Evolutionary conservation across 2,329 filamentous ascomycete species (phyloP).

Genomic region (Alternaria sp.): DNA sequence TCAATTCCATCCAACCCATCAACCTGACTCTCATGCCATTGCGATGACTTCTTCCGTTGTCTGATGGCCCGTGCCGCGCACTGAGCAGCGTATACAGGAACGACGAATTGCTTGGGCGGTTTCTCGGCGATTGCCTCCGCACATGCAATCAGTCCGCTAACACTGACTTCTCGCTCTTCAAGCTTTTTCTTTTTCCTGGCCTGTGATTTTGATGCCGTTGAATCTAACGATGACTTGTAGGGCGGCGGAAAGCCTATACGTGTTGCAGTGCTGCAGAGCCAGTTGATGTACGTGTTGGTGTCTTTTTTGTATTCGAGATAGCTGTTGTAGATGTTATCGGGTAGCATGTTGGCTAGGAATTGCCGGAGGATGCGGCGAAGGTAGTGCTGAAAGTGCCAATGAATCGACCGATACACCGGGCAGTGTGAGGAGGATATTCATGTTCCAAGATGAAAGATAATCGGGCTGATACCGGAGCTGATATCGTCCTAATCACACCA

Average conservation of each 20-base stretch:
- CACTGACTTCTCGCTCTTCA: neutral
- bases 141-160: neutral
- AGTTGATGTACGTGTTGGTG: neutral
- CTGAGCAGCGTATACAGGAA: neutral
- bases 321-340: neutral
- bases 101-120: neutral
- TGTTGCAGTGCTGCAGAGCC: neutral
- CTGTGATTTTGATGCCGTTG: neutral
- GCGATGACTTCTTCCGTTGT: neutral
- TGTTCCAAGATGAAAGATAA: too few relatives aligned
- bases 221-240: neutral
- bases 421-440: too few relatives aligned
- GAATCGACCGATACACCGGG: too few relatives aligned
- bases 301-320: neutral
- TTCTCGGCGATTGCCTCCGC: neutral
- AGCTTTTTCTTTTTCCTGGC: neutral
- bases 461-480: neutral
- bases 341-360: neutral
- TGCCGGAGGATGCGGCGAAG: too few relatives aligned
- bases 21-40: neutral
- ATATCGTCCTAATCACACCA: neutral
- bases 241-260: neutral
- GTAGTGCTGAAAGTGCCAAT: too few relatives aligned
- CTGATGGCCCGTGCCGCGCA: neutral
- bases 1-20: neutral